Evolutionary conservation across 2,329 filamentous ascomycete genomes (phyloP), one percentile per base, ranked within the genome.

Genomic region (Diplocarpon mali): DNA sequence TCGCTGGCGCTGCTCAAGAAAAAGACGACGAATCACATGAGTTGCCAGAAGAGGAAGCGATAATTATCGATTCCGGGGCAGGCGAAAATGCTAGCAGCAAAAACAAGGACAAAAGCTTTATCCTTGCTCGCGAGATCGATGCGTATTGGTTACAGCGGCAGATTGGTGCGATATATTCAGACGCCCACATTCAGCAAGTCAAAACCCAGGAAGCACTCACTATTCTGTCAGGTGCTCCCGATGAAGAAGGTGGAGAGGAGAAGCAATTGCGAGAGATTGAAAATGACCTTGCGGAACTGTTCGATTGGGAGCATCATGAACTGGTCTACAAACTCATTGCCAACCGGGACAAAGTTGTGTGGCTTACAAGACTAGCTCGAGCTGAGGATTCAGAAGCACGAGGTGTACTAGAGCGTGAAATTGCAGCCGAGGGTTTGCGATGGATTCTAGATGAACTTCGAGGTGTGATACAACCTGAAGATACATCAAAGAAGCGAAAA

Each of bases 251-350:
- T 44, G 88, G 83, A 13, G 82, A 90, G 48, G 87, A 93, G 58
- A 89, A 85, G 63, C 75, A 85, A 12, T 70, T 96, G 27, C 81
- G 90, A 57, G 90, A 98, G 59, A 89, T 96, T 45, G 92, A 98
- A 60, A 98, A 98, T 64, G 92, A 98, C 51, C 72, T 98, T 46
- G 96, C 96, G 85, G 92, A 95, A 58, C 75, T 98, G 0, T 96
- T 98, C 57, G 92, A 98, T 58, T 98, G 94, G 59, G 90, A 96
- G 58, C 85, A 95, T 59, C 87, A 93, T 49, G 88, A 95, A 52
- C 73, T 95, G 44, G 92, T 96, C 20, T 82, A 86, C 52, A 90
- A 87, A 64, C 74, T 98, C 13, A 88, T 96, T 45, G 78, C 83
- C 55, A 98, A 98, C 64, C 78, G 87, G 46, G 86, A 95, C 58